Evolutionary conservation across 2,329 filamentous ascomycete genomes (phyloP).

Genomic region (Diaporthe sp.): DNA sequence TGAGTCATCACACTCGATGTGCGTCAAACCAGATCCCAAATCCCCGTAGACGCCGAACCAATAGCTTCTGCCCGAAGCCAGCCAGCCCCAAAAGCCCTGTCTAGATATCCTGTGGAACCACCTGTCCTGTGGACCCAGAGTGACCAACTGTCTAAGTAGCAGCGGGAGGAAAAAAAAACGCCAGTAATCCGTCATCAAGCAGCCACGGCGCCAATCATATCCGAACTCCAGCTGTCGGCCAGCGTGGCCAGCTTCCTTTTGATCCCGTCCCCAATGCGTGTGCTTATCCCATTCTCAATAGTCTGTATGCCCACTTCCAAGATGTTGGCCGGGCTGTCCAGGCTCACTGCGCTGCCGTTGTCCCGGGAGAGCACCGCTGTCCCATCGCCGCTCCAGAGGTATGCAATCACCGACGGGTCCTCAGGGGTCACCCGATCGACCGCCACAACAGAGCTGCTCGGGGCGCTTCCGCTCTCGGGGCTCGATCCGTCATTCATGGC

Average conservation of each 20-base stretch:
- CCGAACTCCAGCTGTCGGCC: conserved; percentile 54
- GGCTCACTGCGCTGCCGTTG: conserved; percentile 49
- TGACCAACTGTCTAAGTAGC: conserved; percentile 3
- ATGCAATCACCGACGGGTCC: conserved; percentile 52
- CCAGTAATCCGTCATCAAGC: neutral
- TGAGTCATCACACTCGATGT: conserved; percentile 15
- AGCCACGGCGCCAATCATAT: conserved; percentile 38
- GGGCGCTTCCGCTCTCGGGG: neutral
- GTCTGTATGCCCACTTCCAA: conserved; percentile 55
- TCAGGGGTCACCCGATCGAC: conserved; percentile 58
- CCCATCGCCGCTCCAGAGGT: conserved; percentile 54
- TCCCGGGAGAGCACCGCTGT: conserved; percentile 51
- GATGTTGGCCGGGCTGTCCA: conserved; percentile 55
- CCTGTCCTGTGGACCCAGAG: conserved; percentile 1
- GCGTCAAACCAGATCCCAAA: neutral
- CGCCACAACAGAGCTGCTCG: conserved; percentile 42
- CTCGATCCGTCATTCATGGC: conserved; percentile 37
- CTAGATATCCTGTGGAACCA: conserved; percentile 17
- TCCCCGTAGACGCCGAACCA: conserved; percentile 22
- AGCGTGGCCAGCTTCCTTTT: conserved; percentile 57
- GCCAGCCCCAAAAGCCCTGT: conserved; percentile 7
- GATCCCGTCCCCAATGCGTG: conserved; percentile 59
- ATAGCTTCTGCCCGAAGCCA: conserved; percentile 16
- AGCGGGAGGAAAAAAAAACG: neutral
- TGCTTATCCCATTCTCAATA: conserved; percentile 56